Base-by-base conservation (phyloP, 2,329 filamentous ascomycete genomes). In the Cladophialophora chaetospira region DNA sequence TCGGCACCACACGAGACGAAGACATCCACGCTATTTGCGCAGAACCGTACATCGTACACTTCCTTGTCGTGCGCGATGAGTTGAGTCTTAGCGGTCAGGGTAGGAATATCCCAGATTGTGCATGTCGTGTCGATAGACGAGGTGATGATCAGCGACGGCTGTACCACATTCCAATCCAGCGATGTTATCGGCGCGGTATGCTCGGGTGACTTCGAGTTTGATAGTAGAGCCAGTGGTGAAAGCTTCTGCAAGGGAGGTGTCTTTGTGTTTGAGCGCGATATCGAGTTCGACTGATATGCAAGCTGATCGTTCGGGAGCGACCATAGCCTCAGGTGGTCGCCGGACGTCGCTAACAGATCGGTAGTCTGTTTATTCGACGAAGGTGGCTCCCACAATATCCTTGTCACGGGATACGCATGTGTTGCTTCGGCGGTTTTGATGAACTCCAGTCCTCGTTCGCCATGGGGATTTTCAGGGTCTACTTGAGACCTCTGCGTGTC, bases 91-190 rank as follows among this genome's bases (percentile, higher is more conserved):
- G 94, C 94, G 0, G 94, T 99, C 61, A 99, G 79, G 1, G 94
- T 97, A 3, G 94, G 94, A 54, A 99, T 99, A 72, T 99, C 94
- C 94, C 94, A 99, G 64, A 99, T 99, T 3, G 94, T 99, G 75
- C 94, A 99, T 4, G 94, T 99, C 1, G 94, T 99, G 70, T 99
- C 94, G 69, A 99, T 99, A 72, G 92, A 97, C 3, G 92, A 97
- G 1, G 94, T 99, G 68, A 99, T 99, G 70, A 99, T 99, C 52
- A 99, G 79, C 71, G 93, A 97, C 0, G 94, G 94, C 21, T 91
- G 96, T 50, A 99, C 88, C 1, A 90, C 96, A 69, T 99, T 99
- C 94, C 94, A 99, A 72, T 99, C 94, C 44, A 99, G 80, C 13
- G 92, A 97, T 1, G 94, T 99, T 57, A 99, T 84, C 17, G 94